Percentiles rank a stretch among this genome's conserved stretches.
Evolutionary conservation across 2,329 filamentous ascomycete genomes (phyloP).

Genomic region (Cladophialophora immunda): DNA sequence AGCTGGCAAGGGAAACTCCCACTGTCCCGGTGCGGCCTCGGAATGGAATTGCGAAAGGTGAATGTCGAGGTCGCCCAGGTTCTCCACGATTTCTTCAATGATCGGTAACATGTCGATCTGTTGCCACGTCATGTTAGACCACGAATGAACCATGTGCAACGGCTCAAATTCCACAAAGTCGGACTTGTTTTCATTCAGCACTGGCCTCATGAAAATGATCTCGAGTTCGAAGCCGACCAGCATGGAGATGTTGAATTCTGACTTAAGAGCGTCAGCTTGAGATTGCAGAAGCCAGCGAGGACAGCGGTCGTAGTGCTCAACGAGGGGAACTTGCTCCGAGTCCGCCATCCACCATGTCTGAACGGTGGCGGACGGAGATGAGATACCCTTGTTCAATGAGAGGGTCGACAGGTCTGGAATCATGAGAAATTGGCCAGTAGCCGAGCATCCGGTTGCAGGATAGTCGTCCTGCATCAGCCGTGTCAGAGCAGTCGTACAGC

Average conservation of each 20-base stretch:
- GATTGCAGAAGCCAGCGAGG: constrained; percentile 70
- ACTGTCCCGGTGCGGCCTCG: constrained; percentile 77
- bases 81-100: constrained; percentile 71
- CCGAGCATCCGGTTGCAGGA: constrained; percentile 60
- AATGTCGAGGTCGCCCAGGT: constrained; percentile 69
- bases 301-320: constrained; percentile 55
- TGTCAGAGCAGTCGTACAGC: constrained; percentile 70
- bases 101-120: constrained; percentile 65
- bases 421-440: constrained; percentile 72
- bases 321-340: constrained; percentile 41
- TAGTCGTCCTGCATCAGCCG: constrained; percentile 75
- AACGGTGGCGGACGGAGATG: constrained; percentile 68
- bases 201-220: constrained; percentile 71
- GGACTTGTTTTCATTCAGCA: constrained; percentile 42
- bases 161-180: constrained; percentile 53
- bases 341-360: constrained; percentile 72
- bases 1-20: constrained; percentile 76
- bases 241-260: constrained; percentile 64
- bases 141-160: constrained; percentile 72
- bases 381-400: constrained; percentile 64
- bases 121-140: constrained; percentile 72
- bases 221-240: constrained; percentile 84
- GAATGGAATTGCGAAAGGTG: constrained; percentile 77
- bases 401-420: constrained; percentile 72
- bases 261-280: constrained; percentile 61